A percentile compares a stretch with the other conserved stretches of the same genome.
Evolutionary conservation across 768 basidiomycete genomes (phyloP).

Genomic region (Cytidiella melzeri): DNA sequence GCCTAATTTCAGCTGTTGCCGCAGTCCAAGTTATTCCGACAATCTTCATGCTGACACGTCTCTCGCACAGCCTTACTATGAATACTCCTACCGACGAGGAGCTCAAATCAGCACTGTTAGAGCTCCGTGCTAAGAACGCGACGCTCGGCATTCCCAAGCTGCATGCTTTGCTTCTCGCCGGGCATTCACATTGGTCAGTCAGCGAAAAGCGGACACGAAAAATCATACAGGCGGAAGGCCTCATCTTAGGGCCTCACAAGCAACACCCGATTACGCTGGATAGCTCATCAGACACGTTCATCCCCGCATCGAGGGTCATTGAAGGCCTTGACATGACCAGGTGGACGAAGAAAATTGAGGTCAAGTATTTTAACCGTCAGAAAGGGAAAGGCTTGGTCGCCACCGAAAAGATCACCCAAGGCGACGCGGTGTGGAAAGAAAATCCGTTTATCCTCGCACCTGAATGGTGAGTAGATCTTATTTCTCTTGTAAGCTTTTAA

Average conservation of each 20-base stretch:
- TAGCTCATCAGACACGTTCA: slow-evolving; percentile 3
- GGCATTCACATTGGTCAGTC: slow-evolving; percentile 66
- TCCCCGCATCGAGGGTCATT: slow-evolving; percentile 59
- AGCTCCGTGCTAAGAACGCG: slow-evolving; percentile 53
- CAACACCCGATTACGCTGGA: slow-evolving; percentile 7
- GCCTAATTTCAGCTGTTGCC: no score
- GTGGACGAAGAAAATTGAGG: slow-evolving; percentile 60
- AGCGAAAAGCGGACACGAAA: slow-evolving; percentile 81
- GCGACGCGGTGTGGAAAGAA: slow-evolving; percentile 80
- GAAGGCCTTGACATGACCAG: slow-evolving; percentile 52
- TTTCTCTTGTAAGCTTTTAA: neutral
- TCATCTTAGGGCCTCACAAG: slow-evolving; percentile 29
- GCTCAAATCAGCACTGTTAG: slow-evolving; percentile 47
- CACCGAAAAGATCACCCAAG: slow-evolving; percentile 54
- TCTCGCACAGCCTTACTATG: neutral
- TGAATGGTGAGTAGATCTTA: slow-evolving; percentile 54
- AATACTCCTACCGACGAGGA: slow-evolving; percentile 53
- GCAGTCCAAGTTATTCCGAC: neutral
- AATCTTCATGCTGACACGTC: neutral
- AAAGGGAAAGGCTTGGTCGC: slow-evolving; percentile 87
- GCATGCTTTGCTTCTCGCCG: slow-evolving; percentile 51
- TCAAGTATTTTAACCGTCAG: slow-evolving; percentile 57
- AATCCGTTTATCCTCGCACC: slow-evolving; percentile 77
- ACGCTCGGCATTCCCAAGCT: slow-evolving; percentile 67
- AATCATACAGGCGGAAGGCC: slow-evolving; percentile 54